These are phyloP conservation scores for Rubus idaeus DNA, from an alignment of 306 rosid genomes.

Conservation along the genomic window DNA sequence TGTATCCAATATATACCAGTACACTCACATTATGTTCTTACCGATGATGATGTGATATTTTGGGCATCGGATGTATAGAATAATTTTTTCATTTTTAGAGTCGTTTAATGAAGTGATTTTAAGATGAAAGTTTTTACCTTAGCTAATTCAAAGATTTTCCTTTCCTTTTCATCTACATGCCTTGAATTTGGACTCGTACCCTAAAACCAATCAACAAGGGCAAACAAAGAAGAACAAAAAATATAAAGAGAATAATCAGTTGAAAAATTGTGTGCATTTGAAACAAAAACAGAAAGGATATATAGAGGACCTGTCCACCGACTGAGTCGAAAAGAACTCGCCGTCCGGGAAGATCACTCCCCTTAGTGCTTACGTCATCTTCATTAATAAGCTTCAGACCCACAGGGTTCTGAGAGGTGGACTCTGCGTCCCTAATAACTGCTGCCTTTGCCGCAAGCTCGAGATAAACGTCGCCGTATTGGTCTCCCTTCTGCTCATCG, in stretches of 20 bases:
- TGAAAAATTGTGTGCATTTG: neutral
- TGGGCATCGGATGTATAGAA: neutral
- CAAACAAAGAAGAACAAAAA: constrained; percentile 8
- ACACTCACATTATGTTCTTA: neutral
- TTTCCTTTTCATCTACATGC: constrained; percentile 34
- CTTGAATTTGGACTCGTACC: constrained; percentile 27
- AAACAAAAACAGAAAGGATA: neutral
- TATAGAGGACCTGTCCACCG: constrained; percentile 50
- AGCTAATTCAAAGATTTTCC: constrained; percentile 29
- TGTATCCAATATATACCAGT: neutral
- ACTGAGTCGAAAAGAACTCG: constrained; percentile 30
- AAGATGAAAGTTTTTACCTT: constrained; percentile 21
- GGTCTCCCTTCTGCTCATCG: constrained; percentile 22
- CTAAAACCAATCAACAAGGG: constrained; percentile 34
- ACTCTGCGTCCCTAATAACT: constrained; percentile 38
- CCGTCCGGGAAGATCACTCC: constrained; percentile 31
- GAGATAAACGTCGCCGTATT: constrained; percentile 45
- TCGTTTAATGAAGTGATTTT: neutral
- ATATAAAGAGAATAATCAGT: neutral
- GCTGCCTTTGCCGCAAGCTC: constrained; percentile 39
- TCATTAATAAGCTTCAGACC: constrained; percentile 11
- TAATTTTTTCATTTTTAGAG: neutral
- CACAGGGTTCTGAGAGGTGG: constrained; percentile 31
- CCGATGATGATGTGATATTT: neutral
- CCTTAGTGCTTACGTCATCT: constrained; percentile 21